Evolutionary conservation across 2,329 filamentous ascomycete species (phyloP), one percentile per base, ranked within the genome.

Genomic region (Trichoderma simmonsii): DNA sequence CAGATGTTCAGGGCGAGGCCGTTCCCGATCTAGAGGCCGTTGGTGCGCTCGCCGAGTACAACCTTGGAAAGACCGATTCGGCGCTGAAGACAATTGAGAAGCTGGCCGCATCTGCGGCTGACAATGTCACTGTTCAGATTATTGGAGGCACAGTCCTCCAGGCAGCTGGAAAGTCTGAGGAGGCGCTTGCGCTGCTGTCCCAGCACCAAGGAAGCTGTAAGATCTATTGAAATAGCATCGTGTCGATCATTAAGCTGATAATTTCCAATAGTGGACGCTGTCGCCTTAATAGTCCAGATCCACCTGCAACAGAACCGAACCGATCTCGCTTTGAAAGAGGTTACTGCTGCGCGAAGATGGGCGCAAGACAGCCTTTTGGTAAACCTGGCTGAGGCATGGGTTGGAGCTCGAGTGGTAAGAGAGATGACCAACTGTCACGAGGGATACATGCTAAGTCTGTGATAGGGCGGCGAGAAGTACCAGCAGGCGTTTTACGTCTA

Each of bases 401-500:
- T 97, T 74, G 95, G 94, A 32, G 83, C 98, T 82, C 88, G 96
- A 81, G 86, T 95, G 82, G 94, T 96, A 88, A 74, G 80, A 39
- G 59, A 15, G 15, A 28, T 2, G 14, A 18, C 7, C 30, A 21
- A 51, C 6, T 24, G 32, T 8, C 12, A 6, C 5, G 18, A 9
- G 21, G 12, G 24, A 15, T 30, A 18, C 60, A 63, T 73, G 75
- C 78, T 82, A 75, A 84, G 72, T 34, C 18, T n/a, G 51, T 36
- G 39, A 30, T 73, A 97, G 92, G 95, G 95, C 79, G 95, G 95
- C 76, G 94, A 97, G 77, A 96, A 94, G 81, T 98, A 98, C 83
- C 96, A 98, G 79, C 93, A 96, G 79, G 92, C 95, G 21, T 98
- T 97, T 83, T 98, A 99, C 86, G 95, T 98, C 73, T 98, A 94